Evolutionary conservation across 2,329 filamentous ascomycete species (phyloP), one percentile per base, ranked within the genome.

Genomic region (Rutstroemia sp.): DNA sequence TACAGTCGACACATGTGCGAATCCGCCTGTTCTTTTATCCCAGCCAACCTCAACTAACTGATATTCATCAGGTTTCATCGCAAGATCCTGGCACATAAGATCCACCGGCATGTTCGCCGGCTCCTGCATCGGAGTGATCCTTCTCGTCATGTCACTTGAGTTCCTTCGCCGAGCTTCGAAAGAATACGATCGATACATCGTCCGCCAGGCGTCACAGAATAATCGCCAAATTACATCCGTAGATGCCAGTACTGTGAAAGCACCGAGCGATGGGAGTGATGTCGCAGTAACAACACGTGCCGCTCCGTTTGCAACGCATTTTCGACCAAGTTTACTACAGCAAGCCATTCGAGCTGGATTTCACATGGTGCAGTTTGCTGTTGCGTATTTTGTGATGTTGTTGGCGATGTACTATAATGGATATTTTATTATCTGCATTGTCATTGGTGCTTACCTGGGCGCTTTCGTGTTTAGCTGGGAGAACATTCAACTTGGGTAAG

Each of bases 331-430:
- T 10, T 40, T 85, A 1, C 64, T 79, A 23, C 84, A 92, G 70
- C 88, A 92, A 67, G 72, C 78, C 0, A 67, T 87, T 4, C 79
- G 88, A 6, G 84, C 88, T 0, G 60, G 84, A 4, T 69, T 92
- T 19, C 87, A 92, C 63, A 83, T 84, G 72, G 56, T 82, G 4
- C 86, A 88, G 62, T 89, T 92, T 65, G 83, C 82, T 0, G 78
- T 90, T 1, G 88, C 87, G 2, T 94, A 92, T 69, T 83, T 92
- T 63, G 71, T 92, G 65, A 92, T 94, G 89, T 72, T 87, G 73
- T 72, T 68, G n/a, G 78, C 77, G 60, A 81, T 82, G 78, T 82
- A 82, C 68, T 83, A 78, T 72, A 83, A 82, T 63, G 82, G 84
- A 9, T 94, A 89, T 71, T 78, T 94, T 60, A 88, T 94, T 69